A percentile compares a stretch with the other conserved stretches of the same genome.
These are phyloP conservation scores for Yarrowia divulgata DNA, from an alignment of 805 yeast species.

Conservation along the genomic window DNA sequence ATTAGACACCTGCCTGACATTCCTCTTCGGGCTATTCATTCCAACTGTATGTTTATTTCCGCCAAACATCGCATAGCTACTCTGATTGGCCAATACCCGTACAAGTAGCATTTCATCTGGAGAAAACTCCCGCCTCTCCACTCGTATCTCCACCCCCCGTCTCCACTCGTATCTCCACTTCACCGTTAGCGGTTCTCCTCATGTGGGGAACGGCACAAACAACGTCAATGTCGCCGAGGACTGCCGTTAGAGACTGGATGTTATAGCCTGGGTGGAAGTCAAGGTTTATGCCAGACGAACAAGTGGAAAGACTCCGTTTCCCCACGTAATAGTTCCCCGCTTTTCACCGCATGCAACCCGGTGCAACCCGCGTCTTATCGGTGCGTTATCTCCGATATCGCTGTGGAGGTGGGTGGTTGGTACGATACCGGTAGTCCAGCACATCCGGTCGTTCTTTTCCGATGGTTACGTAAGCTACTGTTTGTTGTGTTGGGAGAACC, in stretches of 20 bases:
- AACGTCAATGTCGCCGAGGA: neutral
- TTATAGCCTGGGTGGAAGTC: neutral
- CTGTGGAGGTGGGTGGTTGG: neutral
- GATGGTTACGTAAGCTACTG: neutral
- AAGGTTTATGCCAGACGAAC: neutral
- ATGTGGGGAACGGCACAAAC: neutral
- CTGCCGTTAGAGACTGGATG: slow-evolving; percentile 11
- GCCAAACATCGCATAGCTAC: no score
- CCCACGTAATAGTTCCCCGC: slow-evolving; percentile 12
- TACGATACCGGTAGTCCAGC: no score
- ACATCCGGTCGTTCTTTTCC: no score
- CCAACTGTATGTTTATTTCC: neutral
- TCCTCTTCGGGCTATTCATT: neutral
- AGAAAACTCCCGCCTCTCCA: neutral
- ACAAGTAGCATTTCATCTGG: neutral
- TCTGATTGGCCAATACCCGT: neutral
- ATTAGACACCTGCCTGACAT: neutral
- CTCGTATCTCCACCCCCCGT: no score
- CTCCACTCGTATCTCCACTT: no score
- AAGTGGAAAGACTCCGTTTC: neutral
- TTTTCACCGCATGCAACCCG: neutral
- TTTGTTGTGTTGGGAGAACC: no score
- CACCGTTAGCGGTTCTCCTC: neutral
- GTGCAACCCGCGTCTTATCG: slow-evolving; percentile 11
- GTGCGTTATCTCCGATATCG: slow-evolving; percentile 5